Evolutionary conservation across 305 asterid genomes (phyloP).

Genomic region (Fraxinus floribunda): DNA sequence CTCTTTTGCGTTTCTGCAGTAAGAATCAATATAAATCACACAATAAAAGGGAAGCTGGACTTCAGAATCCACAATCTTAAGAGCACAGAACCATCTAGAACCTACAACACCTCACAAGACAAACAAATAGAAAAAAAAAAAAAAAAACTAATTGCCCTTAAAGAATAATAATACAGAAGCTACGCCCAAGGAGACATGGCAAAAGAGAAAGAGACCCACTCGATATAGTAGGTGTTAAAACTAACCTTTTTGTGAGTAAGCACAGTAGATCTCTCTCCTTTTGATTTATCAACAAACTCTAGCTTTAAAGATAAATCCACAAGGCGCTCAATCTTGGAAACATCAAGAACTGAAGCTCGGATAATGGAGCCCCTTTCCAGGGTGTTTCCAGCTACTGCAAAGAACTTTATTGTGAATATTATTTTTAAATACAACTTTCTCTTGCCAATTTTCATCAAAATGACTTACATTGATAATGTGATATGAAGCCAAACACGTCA

Average conservation of each 20-base stretch:
- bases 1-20: conserved; percentile 78
- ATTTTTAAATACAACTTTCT: conserved; percentile 17
- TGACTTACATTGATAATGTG: conserved; percentile 78
- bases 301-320: conserved; percentile 87
- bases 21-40: conserved; percentile 18
- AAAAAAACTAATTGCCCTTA: neutral
- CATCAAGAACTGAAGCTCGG: conserved; percentile 79
- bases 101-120: conserved; percentile 8
- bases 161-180: conserved; percentile 18
- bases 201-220: conserved; percentile 16
- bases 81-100: conserved; percentile 6
- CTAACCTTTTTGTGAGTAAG: conserved; percentile 54
- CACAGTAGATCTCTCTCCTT: conserved; percentile 35
- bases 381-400: conserved; percentile 67
- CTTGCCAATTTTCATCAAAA: conserved; percentile 5
- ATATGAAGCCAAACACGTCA: conserved; percentile 79
- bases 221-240: neutral
- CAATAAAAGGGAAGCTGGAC: conserved; percentile 5
- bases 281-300: conserved; percentile 49
- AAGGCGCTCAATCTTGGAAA: conserved; percentile 80
- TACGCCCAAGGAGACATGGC: neutral
- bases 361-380: conserved; percentile 56
- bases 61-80: neutral
- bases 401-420: conserved; percentile 20
- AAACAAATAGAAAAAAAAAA: neutral